These are phyloP conservation scores for Oryza glaberrima DNA, from an alignment of 176 grass and related monocot species.

Conservation along the genomic window DNA sequence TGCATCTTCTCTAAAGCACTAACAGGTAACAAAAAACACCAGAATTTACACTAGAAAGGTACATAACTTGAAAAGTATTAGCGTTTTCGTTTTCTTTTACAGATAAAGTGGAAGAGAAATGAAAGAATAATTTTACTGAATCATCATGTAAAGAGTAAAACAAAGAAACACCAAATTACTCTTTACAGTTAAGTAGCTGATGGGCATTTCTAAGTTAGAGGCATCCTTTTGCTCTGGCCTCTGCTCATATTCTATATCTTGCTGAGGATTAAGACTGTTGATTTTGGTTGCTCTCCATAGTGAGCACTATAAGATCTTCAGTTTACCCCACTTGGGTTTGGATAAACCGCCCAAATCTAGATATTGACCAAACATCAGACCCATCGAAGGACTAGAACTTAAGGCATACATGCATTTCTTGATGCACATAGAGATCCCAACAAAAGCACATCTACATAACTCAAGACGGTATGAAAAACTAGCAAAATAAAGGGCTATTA, in stretches of 20 bases:
- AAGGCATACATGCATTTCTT: background rate
- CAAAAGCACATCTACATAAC: background rate
- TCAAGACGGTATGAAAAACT: background rate
- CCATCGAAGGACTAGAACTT: background rate
- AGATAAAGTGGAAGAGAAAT: background rate
- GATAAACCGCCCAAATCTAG: background rate
- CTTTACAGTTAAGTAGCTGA: background rate
- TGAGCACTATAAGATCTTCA: background rate
- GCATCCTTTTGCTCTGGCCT: background rate
- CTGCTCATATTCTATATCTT: background rate
- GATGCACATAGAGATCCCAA: background rate
- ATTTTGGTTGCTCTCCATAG: background rate
- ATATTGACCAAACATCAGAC: background rate
- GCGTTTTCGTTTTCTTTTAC: background rate
- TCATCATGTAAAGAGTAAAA: background rate
- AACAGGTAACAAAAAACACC: background rate
- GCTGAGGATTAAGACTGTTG: background rate
- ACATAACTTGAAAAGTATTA: background rate
- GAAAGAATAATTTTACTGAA: background rate
- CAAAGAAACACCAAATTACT: background rate
- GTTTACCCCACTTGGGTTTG: background rate
- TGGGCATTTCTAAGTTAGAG: background rate
- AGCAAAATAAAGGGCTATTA: background rate
- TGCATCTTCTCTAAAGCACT: background rate
- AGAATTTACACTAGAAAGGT: background rate